Evolutionary conservation across 2,329 filamentous ascomycete species (phyloP).

Genomic region (Rhynchosporium secalis): DNA sequence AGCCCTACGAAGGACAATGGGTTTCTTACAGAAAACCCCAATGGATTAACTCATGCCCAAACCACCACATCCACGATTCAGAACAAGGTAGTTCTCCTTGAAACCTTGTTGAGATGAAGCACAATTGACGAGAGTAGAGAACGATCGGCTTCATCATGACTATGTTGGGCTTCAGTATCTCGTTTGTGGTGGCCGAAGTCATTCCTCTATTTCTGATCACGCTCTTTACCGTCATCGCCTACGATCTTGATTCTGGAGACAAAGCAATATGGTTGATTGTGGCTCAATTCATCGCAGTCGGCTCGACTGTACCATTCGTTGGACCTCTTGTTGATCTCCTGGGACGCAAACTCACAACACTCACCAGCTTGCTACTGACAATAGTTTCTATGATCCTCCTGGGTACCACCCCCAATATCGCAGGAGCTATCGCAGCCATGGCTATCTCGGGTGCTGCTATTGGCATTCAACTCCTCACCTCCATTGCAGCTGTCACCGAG

Average conservation of each 20-base stretch:
- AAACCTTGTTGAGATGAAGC: background rate
- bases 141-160: conserved; percentile 23
- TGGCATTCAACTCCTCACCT: conserved; percentile 67
- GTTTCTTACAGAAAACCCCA: background rate
- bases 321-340: conserved; percentile 65
- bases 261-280: conserved; percentile 40
- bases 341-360: conserved; percentile 59
- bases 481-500: conserved; percentile 66
- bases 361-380: conserved; percentile 54
- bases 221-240: conserved; percentile 24
- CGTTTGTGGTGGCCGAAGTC: conserved; percentile 22
- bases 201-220: conserved; percentile 26
- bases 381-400: conserved; percentile 61
- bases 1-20: background rate
- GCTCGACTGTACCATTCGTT: conserved; percentile 62
- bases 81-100: background rate
- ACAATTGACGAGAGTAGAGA: conserved; percentile 38
- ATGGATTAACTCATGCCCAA: conserved; percentile 1
- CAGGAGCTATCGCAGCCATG: conserved; percentile 57
- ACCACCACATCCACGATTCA: conserved; percentile 2
- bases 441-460: conserved; percentile 62
- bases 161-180: conserved; percentile 23
- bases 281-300: conserved; percentile 55
- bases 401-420: conserved; percentile 58
- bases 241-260: conserved; percentile 15